Evolutionary conservation across 352 stramenopile genomes (phyloP), one percentile per base, ranked within the genome.

Genomic region (Globisporangium cylindrosporum): DNA sequence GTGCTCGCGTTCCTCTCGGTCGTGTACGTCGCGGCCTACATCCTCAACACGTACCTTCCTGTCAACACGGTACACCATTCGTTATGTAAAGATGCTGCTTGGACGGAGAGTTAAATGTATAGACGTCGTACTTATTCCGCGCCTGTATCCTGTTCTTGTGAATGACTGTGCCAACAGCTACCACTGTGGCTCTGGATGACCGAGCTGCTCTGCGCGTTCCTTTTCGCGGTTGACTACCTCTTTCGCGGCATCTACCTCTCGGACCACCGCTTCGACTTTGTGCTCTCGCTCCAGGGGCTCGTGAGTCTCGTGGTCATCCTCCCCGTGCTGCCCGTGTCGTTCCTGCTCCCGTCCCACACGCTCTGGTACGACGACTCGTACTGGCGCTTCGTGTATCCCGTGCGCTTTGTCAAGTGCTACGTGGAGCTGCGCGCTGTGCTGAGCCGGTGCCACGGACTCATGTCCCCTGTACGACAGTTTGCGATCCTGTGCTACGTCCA

Each of bases 401-500:
- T 87, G n/a, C 88, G 88, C 6, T 94, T 95, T 58, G 73, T 88
- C 70, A 91, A 93, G 77, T 91, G 84, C 66, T 95, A 95, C 70
- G 46, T 93, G 8, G 82, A 90, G 54, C 78, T 80, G 53, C 86
- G 82, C 64, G 82, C 84, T 10, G 84, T 95, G 60, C 75, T 94
- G 49, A 91, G 81, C 29, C 88, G 88, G 9, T 95, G 87, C 71
- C 88, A 95, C 66, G 72, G 82, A 22, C 79, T 83, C 70, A 77
- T 95, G 76, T 91, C 81, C n/a, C 88, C 88, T 4, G 80, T 95
- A 29, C 81, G 78, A 29, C 86, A 93, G 62, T 93, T 95, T 48
- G 86, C 86, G 36, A 80, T 91, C 53, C 73, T 94, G 56, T 93
- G 84, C 71, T 95, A 95, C 66, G 70, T 92, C 56, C 88, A 95